These are phyloP conservation scores for Xanthoceras sorbifolium DNA, from an alignment of 345 rosid species.

Conservation along the genomic window DNA sequence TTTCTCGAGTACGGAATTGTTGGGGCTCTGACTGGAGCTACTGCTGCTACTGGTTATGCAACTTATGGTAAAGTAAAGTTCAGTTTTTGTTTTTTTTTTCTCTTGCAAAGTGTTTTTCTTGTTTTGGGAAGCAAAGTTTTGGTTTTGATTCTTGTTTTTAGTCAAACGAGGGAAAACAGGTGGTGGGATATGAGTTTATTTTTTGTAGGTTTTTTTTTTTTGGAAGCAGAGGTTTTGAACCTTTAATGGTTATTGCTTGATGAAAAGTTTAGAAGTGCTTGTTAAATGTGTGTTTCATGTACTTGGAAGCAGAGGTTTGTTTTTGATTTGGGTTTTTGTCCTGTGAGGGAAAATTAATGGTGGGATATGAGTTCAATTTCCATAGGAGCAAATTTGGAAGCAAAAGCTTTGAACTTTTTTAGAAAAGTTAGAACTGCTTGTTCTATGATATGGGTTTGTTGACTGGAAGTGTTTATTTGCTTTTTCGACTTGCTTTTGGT, in stretches of 20 bases:
- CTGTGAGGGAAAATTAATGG: too few species aligned
- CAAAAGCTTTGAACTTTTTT: not conserved
- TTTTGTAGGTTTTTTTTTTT: not conserved
- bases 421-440: not conserved
- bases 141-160: not conserved
- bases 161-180: not conserved
- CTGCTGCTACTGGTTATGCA: slow-evolving; percentile 57
- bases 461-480: not conserved
- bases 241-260: not conserved
- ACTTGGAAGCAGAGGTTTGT: not conserved
- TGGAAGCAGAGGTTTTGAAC: not conserved
- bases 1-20: slow-evolving; percentile 59
- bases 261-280: not conserved
- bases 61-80: slow-evolving; percentile 53
- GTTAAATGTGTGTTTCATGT: not conserved
- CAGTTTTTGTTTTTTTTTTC: not conserved
- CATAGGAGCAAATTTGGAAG: not conserved
- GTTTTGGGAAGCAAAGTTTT: not conserved
- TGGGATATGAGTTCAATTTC: not conserved
- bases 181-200: not conserved
- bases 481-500: not conserved
- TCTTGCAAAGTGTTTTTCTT: not conserved
- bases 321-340: slow-evolving; percentile 1
- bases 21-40: slow-evolving; percentile 59
- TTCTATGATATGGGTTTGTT: too few species aligned